phyloP scores from a whole-genome alignment of 495 filamentous ascomycete genomes.

The Talaromyces stipitatus region DNA sequence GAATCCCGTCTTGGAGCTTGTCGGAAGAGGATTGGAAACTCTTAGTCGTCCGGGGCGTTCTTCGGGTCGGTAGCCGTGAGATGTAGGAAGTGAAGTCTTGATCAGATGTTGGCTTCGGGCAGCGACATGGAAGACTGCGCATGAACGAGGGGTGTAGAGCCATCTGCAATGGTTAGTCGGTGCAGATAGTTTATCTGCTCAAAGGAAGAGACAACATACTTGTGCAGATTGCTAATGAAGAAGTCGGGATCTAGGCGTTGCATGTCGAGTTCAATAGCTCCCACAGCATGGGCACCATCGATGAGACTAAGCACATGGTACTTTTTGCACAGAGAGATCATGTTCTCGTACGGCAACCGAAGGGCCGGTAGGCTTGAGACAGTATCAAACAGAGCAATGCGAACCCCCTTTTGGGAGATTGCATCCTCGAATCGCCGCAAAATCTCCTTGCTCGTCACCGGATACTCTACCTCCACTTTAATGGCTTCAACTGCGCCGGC shows the following conservation, averaged over 20 bases:
- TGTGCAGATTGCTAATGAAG: slow-evolving; percentile 70
- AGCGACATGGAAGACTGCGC: slow-evolving; percentile 69
- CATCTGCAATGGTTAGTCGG: slow-evolving; percentile 35
- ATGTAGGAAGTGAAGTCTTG: slow-evolving; percentile 61
- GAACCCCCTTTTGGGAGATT: slow-evolving; percentile 32
- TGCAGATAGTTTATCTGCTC: neutral
- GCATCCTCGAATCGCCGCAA: slow-evolving; percentile 36
- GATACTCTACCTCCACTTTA: slow-evolving; percentile 37
- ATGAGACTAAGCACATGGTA: slow-evolving; percentile 52
- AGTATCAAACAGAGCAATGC: slow-evolving; percentile 65
- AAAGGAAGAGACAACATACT: slow-evolving; percentile 27
- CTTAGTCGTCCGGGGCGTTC: slow-evolving; percentile 1
- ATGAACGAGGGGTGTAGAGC: slow-evolving; percentile 66
- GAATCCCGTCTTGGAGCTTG: slow-evolving; percentile 39
- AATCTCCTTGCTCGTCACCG: slow-evolving; percentile 48
- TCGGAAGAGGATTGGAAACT: slow-evolving; percentile 40
- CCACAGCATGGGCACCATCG: slow-evolving; percentile 70
- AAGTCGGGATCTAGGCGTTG: slow-evolving; percentile 59
- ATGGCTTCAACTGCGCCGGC: slow-evolving; percentile 31
- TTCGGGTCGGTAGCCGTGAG: slow-evolving; percentile 32
- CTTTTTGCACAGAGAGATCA: slow-evolving; percentile 49
- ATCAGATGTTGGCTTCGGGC: slow-evolving; percentile 62
- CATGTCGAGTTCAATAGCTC: slow-evolving; percentile 61
- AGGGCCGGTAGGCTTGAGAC: slow-evolving; percentile 64
- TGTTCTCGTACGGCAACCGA: slow-evolving; percentile 58